A percentile compares a stretch with the other conserved stretches of the same genome.
Evolutionary conservation across 106 monocot species (phyloP).

Genomic region (Dendrobium catenatum): DNA sequence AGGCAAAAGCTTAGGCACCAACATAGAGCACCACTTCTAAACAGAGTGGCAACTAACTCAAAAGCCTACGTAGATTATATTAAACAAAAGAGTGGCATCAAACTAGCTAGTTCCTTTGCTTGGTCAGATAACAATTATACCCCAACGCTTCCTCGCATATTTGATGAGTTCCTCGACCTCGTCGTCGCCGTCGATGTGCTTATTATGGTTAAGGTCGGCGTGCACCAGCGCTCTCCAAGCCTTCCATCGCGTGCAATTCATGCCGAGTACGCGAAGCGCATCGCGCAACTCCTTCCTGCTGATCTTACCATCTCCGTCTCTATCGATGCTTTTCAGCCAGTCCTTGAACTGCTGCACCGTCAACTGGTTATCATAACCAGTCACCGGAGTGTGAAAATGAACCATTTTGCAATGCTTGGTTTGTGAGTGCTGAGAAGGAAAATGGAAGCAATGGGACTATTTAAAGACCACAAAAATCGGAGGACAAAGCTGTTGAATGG

Average conservation of each 20-base stretch:
- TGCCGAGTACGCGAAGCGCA: constrained; percentile 12
- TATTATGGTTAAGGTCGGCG: constrained; percentile 15
- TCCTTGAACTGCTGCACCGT: constrained; percentile 12
- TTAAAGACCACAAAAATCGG: too few species aligned
- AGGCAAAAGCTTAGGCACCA: too few species aligned
- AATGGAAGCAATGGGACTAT: too few species aligned
- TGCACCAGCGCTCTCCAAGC: constrained; percentile 14
- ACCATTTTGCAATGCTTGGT: background rate
- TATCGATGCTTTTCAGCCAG: constrained; percentile 11
- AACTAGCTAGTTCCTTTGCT: background rate
- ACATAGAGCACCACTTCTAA: too few species aligned
- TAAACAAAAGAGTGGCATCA: too few species aligned
- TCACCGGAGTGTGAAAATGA: background rate
- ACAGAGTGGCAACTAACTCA: too few species aligned
- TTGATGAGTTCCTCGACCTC: constrained; percentile 22
- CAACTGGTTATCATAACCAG: background rate
- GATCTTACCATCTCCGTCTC: constrained; percentile 9
- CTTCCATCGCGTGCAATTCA: constrained; percentile 14
- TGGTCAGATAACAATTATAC: background rate
- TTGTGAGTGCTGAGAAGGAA: background rate
- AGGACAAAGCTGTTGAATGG: too few species aligned
- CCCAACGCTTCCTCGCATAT: constrained; percentile 15
- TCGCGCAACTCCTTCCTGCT: constrained; percentile 17
- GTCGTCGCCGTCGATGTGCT: constrained; percentile 5
- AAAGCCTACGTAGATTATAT: too few species aligned